Evolutionary conservation across 192 early-diverging fungal genomes (phyloP).

Genomic region (Neocallimastix lanati): DNA sequence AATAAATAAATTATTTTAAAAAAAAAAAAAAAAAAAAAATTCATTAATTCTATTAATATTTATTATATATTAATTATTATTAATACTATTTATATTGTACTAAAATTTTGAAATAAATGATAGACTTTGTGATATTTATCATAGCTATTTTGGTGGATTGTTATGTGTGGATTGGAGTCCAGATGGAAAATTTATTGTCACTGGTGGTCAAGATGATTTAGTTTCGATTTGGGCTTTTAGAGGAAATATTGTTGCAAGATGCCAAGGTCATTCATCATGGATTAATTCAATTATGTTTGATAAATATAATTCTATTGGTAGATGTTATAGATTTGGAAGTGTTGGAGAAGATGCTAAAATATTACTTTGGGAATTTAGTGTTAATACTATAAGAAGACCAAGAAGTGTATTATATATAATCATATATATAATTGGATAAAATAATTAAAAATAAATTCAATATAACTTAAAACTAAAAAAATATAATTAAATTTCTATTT

Average conservation of each 20-base stretch:
- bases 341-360: conserved; percentile 77
- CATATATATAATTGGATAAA: too few species aligned
- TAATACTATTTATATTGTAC: too few species aligned
- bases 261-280: conserved; percentile 85
- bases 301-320: conserved; percentile 52
- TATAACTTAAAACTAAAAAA: too few species aligned
- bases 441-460: too few species aligned
- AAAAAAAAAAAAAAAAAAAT: too few species aligned
- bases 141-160: conserved; percentile 71
- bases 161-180: conserved; percentile 78
- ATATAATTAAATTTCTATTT: neutral
- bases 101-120: too few species aligned
- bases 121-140: conserved; percentile 55
- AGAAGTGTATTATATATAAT: too few species aligned
- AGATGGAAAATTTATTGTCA: conserved; percentile 51
- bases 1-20: too few species aligned
- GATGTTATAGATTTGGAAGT: conserved; percentile 68
- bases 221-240: conserved; percentile 74
- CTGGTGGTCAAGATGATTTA: conserved; percentile 85
- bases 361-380: conserved; percentile 86
- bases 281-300: conserved; percentile 77
- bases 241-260: conserved; percentile 62
- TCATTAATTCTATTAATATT: too few species aligned
- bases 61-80: too few species aligned
- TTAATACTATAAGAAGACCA: conserved; percentile 54